These are phyloP conservation scores for Aschersonia sp. DNA, from an alignment of 2,329 filamentous ascomycete species.

Conservation along the genomic window DNA sequence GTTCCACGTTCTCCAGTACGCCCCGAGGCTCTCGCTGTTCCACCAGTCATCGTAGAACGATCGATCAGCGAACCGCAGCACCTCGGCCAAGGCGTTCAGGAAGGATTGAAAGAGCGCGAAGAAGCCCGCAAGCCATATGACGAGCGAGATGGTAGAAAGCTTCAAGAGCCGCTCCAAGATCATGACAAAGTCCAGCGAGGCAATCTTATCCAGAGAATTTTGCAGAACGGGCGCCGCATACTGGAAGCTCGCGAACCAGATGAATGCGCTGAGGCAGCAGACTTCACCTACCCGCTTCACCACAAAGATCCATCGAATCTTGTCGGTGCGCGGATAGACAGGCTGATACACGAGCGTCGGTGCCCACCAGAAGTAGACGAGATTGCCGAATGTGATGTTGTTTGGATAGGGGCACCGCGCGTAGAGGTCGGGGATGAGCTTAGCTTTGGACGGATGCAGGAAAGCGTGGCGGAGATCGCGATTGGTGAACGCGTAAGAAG, in stretches of 20 bases:
- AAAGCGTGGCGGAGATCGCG: conserved; percentile 85
- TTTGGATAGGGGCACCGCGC: conserved; percentile 69
- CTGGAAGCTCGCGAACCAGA: conserved; percentile 90
- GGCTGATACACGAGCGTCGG: conserved; percentile 95
- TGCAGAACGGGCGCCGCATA: conserved; percentile 81
- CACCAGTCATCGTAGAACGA: conserved; percentile 98
- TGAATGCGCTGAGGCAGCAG: conserved; percentile 66
- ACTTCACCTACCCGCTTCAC: conserved; percentile 69
- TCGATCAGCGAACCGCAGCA: conserved; percentile 80
- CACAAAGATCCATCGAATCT: conserved; percentile 79
- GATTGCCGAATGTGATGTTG: conserved; percentile 78
- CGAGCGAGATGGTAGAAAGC: conserved; percentile 82
- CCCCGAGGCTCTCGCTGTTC: conserved; percentile 76
- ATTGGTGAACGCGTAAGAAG: conserved; percentile 93
- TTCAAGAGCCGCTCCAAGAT: conserved; percentile 88
- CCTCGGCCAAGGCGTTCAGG: conserved; percentile 79
- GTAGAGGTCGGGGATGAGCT: conserved; percentile 72
- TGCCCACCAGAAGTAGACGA: conserved; percentile 96
- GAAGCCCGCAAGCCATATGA: conserved; percentile 96
- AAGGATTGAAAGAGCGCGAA: conserved; percentile 91
- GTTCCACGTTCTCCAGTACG: conserved; percentile 96
- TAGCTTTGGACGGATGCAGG: conserved; percentile 56
- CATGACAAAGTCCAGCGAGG: conserved; percentile 61
- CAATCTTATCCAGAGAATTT: conserved; percentile 83
- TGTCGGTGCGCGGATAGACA: conserved; percentile 73